Percentiles rank a stretch among this genome's conserved stretches.
These are phyloP conservation scores for Asclepias syriaca DNA, from an alignment of 257 asterid species.

Conservation along the genomic window DNA sequence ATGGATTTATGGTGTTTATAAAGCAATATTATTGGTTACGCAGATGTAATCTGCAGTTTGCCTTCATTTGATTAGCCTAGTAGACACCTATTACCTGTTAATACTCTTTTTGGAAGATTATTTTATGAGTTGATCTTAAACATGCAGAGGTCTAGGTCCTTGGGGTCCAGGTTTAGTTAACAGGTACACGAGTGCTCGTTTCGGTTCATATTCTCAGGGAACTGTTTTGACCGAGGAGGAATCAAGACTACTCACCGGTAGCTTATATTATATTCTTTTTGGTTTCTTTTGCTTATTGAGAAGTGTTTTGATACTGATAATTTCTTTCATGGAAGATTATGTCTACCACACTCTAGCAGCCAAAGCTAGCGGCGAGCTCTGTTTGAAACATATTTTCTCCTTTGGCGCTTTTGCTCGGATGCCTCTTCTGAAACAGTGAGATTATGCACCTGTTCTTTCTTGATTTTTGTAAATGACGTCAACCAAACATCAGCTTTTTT, in stretches of 20 bases:
- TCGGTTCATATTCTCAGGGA: constrained; percentile 51
- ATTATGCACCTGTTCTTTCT: constrained; percentile 8
- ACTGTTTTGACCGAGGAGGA: constrained; percentile 48
- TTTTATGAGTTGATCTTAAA: constrained; percentile 4
- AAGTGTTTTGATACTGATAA: constrained; percentile 23
- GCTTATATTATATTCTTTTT: constrained; percentile 1
- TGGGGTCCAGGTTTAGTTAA: constrained; percentile 76
- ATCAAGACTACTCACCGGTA: constrained; percentile 71
- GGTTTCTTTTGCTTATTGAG: not conserved
- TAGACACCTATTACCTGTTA: not conserved
- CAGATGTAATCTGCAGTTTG: not conserved
- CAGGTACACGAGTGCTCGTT: constrained; percentile 68
- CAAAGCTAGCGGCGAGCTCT: constrained; percentile 82
- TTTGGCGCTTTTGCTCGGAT: constrained; percentile 77
- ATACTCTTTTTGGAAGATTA: not conserved
- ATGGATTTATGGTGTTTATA: not conserved
- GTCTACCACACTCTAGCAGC: constrained; percentile 76
- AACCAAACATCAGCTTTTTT: not conserved
- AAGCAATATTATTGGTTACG: not conserved
- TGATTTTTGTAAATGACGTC: not conserved
- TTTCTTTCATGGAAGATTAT: constrained; percentile 46
- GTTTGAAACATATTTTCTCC: constrained; percentile 73
- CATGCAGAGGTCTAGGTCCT: constrained; percentile 74
- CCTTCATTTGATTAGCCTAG: not conserved
- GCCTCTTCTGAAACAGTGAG: constrained; percentile 67